These are phyloP conservation scores for Kazachstania bromeliacearum DNA, from an alignment of 805 yeast species.

Conservation along the genomic window DNA sequence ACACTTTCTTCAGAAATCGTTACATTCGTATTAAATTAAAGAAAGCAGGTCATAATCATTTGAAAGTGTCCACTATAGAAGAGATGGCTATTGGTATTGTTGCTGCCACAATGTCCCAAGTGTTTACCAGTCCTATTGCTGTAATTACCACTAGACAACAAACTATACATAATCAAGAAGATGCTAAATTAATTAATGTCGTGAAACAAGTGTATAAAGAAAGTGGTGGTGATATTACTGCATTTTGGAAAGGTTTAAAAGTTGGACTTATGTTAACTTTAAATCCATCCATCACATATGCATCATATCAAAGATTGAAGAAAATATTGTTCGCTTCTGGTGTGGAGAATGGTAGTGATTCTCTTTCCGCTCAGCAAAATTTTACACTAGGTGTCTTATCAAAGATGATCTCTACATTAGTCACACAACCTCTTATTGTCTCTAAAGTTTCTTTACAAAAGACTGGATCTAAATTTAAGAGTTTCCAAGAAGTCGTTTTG, in stretches of 20 bases:
- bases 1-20: constrained; percentile 55
- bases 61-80: constrained; percentile 40
- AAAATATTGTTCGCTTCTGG: constrained; percentile 33
- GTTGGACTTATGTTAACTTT: constrained; percentile 69
- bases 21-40: constrained; percentile 31
- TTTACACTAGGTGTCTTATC: constrained; percentile 71
- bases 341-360: constrained; percentile 12
- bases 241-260: constrained; percentile 78
- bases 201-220: constrained; percentile 40
- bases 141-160: constrained; percentile 64
- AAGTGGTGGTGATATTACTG: constrained; percentile 50
- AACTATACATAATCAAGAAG: constrained; percentile 35
- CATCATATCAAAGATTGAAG: constrained; percentile 63
- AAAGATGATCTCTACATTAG: constrained; percentile 67
- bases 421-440: constrained; percentile 78
- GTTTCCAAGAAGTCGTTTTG: constrained; percentile 54
- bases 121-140: constrained; percentile 73
- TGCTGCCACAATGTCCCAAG: constrained; percentile 75
- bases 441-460: constrained; percentile 74
- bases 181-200: constrained; percentile 26
- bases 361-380: constrained; percentile 52
- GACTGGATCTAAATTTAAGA: constrained; percentile 38
- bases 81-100: constrained; percentile 68
- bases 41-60: constrained; percentile 5
- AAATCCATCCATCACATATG: constrained; percentile 83